Evolutionary conservation across 2,329 filamentous ascomycete species (phyloP), one percentile per base, ranked within the genome.

Genomic region (Ophiocordyceps robertsii): DNA sequence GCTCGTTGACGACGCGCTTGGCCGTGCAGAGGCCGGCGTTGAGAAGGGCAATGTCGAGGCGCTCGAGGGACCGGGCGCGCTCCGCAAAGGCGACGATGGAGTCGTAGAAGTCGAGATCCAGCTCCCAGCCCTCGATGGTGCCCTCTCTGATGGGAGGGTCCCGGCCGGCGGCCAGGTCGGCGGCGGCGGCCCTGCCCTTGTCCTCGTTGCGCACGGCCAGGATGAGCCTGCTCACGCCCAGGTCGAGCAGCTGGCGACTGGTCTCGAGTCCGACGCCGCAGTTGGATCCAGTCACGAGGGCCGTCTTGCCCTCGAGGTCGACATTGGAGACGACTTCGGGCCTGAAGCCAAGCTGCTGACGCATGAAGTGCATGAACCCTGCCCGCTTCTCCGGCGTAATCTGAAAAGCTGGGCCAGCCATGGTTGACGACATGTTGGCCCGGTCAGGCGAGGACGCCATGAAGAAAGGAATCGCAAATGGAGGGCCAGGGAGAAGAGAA

Each of bases 271-370:
- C 62, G 3, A 64, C 48, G 8, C 63, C 62, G 29, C 47, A 51
- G 44, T 65, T 65, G 39, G 56, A 51, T 29, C 62, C 62, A 3
- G 61, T 65, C 40, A 66, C 47, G 39, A 64, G 53, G 42, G 63
- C 40, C 3, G 51, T 57, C 46, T 62, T 54, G 24, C 56, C 56
- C 16, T 37, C 6, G 1, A 37, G 24, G 7, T 7, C 7, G 24
- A 24, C 24, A 24, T 24, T 7, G 24, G 4, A 7, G 4, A 24
- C 24, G 4, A 4, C 24, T 7, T 4, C 24, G 7, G 24, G 24
- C 24, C 7, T 24, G 24, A 24, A 24, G 24, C 4, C 7, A 7
- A 24, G 4, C 24, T 24, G 24, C 7, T 24, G 4, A 24, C 7
- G 24, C 24, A 4, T 4, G 24, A 24, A 24, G 7, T 24, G 24